Evolutionary conservation across 106 monocot genomes (phyloP), one percentile per base, ranked within the genome.

Genomic region (Allium fistulosum): DNA sequence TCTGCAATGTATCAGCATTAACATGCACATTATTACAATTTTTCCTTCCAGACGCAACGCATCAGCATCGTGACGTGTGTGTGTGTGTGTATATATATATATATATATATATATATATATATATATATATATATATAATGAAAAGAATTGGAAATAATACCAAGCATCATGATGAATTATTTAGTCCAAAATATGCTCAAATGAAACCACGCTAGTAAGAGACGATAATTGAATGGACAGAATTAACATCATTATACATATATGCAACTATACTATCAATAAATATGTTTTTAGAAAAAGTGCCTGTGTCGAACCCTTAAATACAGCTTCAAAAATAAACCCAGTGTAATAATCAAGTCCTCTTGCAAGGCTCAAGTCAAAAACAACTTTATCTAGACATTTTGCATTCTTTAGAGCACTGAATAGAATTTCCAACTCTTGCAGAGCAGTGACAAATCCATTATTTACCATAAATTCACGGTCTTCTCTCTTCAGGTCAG

Each of bases 331-430:
- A 74, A 77, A 99, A 80, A 99, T 93, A 65, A 92, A 87, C 49
- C 97, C 97, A 56, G 97, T 99, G 51, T 99, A 99, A 77, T 99
- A 99, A 74, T 99, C 97, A 69, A 99, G 92, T 13, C 97, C 97
- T 80, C 97, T 90, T 53, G 97, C 97, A 72, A 99, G 92, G 66
- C 97, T 99, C 70, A 99, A 77, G 76, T 99, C 92, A 81, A 99
- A 99, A 69, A 90, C 87, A 51, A 99, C 70, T 72, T 83, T 99
- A 62, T 78, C 78, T 45, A 87, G 48, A 63, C 79, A 76, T 37
- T 82, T 89, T 57, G 97, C 69, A 48, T 81, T 89, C 61, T 87
- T 74, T 48, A 99, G 82, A 57, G 89, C 87, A 52, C 69, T 78
- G 72, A 99, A 99, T 57, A 99, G 73, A 61, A 89, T 81, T 55